These are phyloP conservation scores for Termitomyces sp. DNA, from an alignment of 768 basidiomycete species.

Conservation along the genomic window DNA sequence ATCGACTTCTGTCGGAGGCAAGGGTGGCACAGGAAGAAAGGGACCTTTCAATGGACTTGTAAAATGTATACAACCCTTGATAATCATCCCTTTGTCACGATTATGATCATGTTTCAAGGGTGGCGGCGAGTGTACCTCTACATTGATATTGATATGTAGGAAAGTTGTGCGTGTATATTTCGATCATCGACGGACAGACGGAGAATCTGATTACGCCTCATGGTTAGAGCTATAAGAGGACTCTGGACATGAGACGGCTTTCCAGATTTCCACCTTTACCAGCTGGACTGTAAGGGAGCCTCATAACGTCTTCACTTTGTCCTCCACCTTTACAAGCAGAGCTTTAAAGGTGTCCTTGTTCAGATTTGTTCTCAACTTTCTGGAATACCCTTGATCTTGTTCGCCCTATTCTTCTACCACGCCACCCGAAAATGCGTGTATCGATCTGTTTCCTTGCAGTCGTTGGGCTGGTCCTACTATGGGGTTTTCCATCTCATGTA, in stretches of 20 bases:
- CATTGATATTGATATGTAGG: too few species aligned
- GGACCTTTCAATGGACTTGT: background rate
- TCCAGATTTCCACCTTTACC: background rate
- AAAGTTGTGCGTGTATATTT: background rate
- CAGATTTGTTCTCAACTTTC: too few species aligned
- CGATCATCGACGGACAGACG: background rate
- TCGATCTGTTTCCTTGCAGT: background rate
- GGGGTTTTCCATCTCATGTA: background rate
- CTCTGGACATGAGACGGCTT: background rate
- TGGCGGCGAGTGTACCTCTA: too few species aligned
- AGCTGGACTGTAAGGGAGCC: too few species aligned
- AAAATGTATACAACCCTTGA: background rate
- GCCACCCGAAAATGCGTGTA: too few species aligned
- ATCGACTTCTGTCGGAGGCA: background rate
- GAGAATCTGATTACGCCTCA: background rate
- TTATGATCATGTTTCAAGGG: too few species aligned
- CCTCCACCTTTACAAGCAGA: background rate
- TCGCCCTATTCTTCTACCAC: too few species aligned
- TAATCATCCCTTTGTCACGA: too few species aligned
- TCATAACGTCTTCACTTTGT: too few species aligned
- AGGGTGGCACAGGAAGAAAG: background rate
- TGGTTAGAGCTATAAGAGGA: background rate
- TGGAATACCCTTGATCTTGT: background rate
- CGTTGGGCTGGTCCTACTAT: background rate
- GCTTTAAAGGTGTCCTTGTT: background rate